Base-by-base conservation (phyloP, 1,284 basidiomycete genomes). In the Neotropicomus parvogracilis region DNA sequence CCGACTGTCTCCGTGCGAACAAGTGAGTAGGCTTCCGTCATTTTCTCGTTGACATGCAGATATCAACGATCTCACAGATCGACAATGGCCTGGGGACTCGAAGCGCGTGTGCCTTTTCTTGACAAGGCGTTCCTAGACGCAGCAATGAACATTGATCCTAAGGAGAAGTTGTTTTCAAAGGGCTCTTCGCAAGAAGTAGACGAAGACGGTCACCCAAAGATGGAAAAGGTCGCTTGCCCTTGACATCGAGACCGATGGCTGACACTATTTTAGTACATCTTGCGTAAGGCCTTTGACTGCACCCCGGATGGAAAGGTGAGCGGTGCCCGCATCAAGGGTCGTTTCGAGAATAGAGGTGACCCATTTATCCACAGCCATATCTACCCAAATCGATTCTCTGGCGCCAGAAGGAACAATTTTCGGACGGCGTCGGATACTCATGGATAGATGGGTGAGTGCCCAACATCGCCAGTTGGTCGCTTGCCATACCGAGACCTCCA, bases 391-490 rank as follows among this genome's bases (percentile, higher is more conserved):
- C 88, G 29, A 98, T 99, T 60, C 79, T 99, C 34, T 99, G 97
- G 97, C 82, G 97, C 54, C 97, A 99, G 69, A 99, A 99, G 71
- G 97, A 99, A 71, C 95, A 98, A 65, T 99, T 99, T 75, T 97
- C 93, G 11, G 97, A 99, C 66, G 97, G 97, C 52, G 97, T 99
- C 49, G 97, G 97, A 24, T 99, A 99, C 74, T 97, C 92, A 38
- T 99, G 97, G 97, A 99, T 99, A 64, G 97, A 99, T 64, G 94
- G 95, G 82, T 88, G 64, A 40, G 77, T 59, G 3, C 35, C 33
- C 14, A n/a, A 31, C n/a, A 8, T 13, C 27, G 17, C 48, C 10
- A 44, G 5, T 3, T 14, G 2, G 40, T 53, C 31, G 13, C 29
- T 21, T 32, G 9, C 0, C 16, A 47, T 27, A 32, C 34, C 40